Evolutionary conservation across 129 eudicot genomes (phyloP).

Genomic region (Centella asiatica): DNA sequence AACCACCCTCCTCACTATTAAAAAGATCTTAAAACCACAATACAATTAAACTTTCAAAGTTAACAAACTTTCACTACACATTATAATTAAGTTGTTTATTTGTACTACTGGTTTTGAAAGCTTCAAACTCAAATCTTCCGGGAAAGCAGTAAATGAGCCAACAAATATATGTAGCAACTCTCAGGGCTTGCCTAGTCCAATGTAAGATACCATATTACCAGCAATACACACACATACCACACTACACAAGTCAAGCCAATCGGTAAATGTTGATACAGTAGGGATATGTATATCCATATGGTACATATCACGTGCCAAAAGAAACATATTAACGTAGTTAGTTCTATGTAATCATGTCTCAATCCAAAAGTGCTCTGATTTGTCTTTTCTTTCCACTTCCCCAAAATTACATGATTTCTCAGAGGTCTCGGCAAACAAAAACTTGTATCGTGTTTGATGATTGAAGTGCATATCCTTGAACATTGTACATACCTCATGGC

Average conservation of each 20-base stretch:
- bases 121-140: neutral
- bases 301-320: neutral
- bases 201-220: neutral
- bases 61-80: too few relatives aligned
- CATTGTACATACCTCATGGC: neutral
- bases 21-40: too few relatives aligned
- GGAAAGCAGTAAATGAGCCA: neutral
- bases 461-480: neutral
- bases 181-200: neutral
- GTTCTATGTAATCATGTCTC: neutral
- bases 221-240: too few relatives aligned
- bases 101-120: too few relatives aligned
- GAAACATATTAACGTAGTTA: neutral
- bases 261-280: too few relatives aligned
- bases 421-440: neutral
- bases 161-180: neutral
- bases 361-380: neutral
- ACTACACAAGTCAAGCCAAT: too few relatives aligned
- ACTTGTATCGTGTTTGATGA: neutral
- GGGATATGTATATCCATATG: too few relatives aligned
- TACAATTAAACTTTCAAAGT: too few relatives aligned
- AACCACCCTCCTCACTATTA: too few relatives aligned
- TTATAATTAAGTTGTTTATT: too few relatives aligned
- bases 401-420: too few relatives aligned
- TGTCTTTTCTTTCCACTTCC: neutral